A percentile compares a stretch with the other conserved stretches of the same genome.
Evolutionary conservation across 345 rosid genomes (phyloP).

Genomic region (Cardamine occulta): DNA sequence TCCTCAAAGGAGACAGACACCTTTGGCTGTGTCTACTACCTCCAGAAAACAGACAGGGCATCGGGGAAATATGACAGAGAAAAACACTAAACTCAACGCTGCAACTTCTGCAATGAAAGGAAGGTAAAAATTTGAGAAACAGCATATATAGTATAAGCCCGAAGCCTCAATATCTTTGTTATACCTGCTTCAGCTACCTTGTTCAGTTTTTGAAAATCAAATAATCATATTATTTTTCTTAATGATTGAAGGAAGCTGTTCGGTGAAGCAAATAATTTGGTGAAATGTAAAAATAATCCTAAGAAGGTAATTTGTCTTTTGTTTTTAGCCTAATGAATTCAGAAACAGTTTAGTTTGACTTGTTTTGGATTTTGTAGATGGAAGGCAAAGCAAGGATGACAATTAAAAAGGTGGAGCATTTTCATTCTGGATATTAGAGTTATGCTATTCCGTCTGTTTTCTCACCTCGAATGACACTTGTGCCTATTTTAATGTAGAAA

Average conservation of each 20-base stretch:
- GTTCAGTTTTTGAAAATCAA: constrained; percentile 10
- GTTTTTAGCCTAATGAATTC: neutral
- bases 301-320: constrained; percentile 54
- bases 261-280: constrained; percentile 45
- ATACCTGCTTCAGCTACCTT: neutral
- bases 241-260: constrained; percentile 63
- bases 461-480: constrained; percentile 2
- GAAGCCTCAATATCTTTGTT: neutral
- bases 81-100: constrained; percentile 48
- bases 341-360: constrained; percentile 3
- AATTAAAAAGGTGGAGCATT: constrained; percentile 25
- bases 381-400: constrained; percentile 20
- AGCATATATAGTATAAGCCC: neutral
- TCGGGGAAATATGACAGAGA: constrained; percentile 40
- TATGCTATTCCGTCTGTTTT: neutral
- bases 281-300: constrained; percentile 44
- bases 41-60: constrained; percentile 47
- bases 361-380: constrained; percentile 36
- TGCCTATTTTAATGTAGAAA: constrained; percentile 43
- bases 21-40: constrained; percentile 42
- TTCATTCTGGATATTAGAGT: constrained; percentile 18
- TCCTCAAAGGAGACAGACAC: constrained; percentile 39
- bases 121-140: constrained; percentile 32
- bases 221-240: constrained; percentile 7
- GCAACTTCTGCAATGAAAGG: constrained; percentile 45